Evolutionary conservation across 495 filamentous ascomycete genomes (phyloP).

Genomic region (Penicillium manginii): DNA sequence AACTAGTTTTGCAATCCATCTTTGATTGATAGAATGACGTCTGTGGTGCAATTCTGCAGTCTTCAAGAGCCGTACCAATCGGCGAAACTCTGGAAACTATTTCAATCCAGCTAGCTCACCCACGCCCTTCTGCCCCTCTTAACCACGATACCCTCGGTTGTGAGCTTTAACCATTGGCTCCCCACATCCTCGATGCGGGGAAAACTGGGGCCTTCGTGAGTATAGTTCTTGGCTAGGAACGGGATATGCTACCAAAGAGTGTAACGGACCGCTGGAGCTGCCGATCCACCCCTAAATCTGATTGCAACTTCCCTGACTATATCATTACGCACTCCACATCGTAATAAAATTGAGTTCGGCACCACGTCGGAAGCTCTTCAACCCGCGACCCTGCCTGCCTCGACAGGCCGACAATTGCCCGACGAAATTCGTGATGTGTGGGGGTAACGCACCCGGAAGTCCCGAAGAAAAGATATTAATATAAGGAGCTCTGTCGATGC

Average conservation of each 20-base stretch:
- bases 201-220: not conserved
- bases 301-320: not conserved
- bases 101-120: not conserved
- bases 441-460: not conserved
- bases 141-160: constrained; percentile 3
- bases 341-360: not conserved
- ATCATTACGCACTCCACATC: constrained; percentile 3
- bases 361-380: not conserved
- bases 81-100: not conserved
- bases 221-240: not conserved
- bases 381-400: not conserved
- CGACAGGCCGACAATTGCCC: constrained; percentile 6
- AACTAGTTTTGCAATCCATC: not conserved
- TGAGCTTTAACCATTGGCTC: not conserved
- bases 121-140: not conserved
- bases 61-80: too few species aligned
- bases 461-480: not conserved
- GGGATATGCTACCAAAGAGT: not conserved
- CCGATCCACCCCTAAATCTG: not conserved
- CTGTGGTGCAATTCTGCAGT: too few species aligned
- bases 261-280: constrained; percentile 1
- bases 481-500: not conserved
- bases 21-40: not conserved
- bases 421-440: not conserved
- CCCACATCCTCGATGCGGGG: not conserved